Evolutionary conservation across 768 basidiomycete genomes (phyloP), one percentile per base, ranked within the genome.

Genomic region (Cubamyces sp.): DNA sequence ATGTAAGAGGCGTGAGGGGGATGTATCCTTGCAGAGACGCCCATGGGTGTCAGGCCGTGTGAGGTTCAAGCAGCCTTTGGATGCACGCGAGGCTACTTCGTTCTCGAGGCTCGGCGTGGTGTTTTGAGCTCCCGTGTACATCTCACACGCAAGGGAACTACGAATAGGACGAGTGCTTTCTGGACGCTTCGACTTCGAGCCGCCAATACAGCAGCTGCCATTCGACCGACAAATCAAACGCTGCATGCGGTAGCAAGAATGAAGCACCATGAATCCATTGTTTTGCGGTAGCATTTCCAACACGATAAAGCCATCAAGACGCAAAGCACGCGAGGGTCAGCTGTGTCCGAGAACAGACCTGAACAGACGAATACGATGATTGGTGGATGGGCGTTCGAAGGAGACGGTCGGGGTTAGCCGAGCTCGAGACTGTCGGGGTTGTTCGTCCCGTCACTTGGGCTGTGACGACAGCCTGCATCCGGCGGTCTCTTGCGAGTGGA

Each of bases 391-490:
- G 34, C 46, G 46, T 37, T 11, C 21, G 18, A 49, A 19, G 9
- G 9, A 21, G 26, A n/a, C 37, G 28, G 45, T 41, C 61, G 61
- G 61, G 42, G 49, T 46, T 57, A 46, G 49, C 61, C 61, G 61
- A 49, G 47, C 12, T 47, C 14, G 21, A 30, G 53, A 28, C 41
- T 42, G 59, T 37, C 37, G 23, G 40, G n/a, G 60, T 40, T 37
- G 52, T 54, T 54, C 52, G n/a, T 42, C 18, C 50, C 42, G 61
- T 48, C 49, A 52, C 19, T 55, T 46, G 55, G 53, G 42, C 50
- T 62, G 61, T 57, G 61, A 57, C 61, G 60, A 62, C 55, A 57
- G 45, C 54, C 61, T 57, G 55, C 55, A 62, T 52, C 53, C 61
- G 50, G 43, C 54, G 54, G 54, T 34, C 55, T 52, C 61, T 51